phyloP scores from a whole-genome alignment of 2,329 filamentous ascomycete species.

The Botrytis deweyae region DNA sequence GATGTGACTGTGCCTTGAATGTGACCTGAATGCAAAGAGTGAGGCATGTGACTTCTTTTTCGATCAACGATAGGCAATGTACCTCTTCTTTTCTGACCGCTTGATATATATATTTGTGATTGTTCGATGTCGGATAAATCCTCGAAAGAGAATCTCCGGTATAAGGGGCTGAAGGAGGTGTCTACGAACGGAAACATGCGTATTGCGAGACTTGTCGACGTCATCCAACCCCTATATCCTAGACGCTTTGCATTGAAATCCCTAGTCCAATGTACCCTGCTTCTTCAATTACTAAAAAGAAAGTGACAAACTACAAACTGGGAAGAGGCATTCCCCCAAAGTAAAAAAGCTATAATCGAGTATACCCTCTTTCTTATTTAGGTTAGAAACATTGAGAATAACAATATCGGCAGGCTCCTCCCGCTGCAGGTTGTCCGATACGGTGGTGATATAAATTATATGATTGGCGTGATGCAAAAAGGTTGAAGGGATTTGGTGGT shows the following conservation, averaged over 20 bases:
- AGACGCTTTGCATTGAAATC: background rate
- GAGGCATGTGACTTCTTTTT: background rate
- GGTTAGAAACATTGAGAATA: background rate
- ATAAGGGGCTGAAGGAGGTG: background rate
- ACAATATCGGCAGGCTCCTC: conserved; percentile 8
- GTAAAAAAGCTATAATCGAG: background rate
- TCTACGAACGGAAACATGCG: background rate
- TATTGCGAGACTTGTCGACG: background rate
- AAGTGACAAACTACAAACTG: background rate
- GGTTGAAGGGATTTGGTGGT: background rate
- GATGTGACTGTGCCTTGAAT: background rate
- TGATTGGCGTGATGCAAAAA: conserved; percentile 12
- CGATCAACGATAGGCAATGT: background rate
- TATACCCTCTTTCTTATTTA: background rate
- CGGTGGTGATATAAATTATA: background rate
- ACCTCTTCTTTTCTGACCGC: background rate
- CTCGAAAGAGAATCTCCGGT: background rate
- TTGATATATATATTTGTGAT: background rate
- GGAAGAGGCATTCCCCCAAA: background rate
- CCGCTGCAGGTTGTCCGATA: conserved; percentile 14
- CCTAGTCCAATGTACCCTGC: background rate
- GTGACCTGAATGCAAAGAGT: background rate
- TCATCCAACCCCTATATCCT: background rate
- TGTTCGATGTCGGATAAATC: background rate
- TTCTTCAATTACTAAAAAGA: background rate